These are phyloP conservation scores for Monascus purpureus DNA, from an alignment of 495 filamentous ascomycete species.

Conservation along the genomic window DNA sequence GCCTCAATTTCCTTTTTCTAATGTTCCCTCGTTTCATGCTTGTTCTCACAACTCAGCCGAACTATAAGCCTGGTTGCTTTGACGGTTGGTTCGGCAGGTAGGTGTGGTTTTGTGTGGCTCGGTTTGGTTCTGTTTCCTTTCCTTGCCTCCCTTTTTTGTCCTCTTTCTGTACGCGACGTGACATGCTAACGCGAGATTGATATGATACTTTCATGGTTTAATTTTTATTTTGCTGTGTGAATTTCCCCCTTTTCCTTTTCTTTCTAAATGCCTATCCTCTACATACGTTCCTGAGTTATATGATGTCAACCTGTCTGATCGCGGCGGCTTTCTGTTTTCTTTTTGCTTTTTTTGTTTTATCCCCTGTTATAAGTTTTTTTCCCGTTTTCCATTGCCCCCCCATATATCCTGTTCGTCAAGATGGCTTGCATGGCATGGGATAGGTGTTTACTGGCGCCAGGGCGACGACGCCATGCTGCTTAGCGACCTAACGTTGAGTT, in stretches of 20 bases:
- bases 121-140: too few species aligned
- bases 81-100: too few species aligned
- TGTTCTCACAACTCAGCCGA: too few species aligned
- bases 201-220: slow-evolving; percentile 11
- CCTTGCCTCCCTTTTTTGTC: slow-evolving; percentile 12
- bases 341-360: slow-evolving; percentile 8
- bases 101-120: too few species aligned
- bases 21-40: slow-evolving; percentile 9
- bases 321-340: slow-evolving; percentile 11
- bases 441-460: slow-evolving; percentile 31
- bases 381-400: neutral
- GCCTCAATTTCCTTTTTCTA: slow-evolving; percentile 11
- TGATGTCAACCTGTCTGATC: neutral
- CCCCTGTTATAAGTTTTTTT: slow-evolving; percentile 3
- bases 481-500: neutral
- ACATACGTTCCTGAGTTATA: neutral
- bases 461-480: slow-evolving; percentile 13
- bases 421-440: slow-evolving; percentile 29
- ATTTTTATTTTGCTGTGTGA: slow-evolving; percentile 7
- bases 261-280: slow-evolving; percentile 5
- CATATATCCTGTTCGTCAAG: neutral
- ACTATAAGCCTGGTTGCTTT: slow-evolving; percentile 33
- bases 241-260: slow-evolving; percentile 1
- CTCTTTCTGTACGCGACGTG: slow-evolving; percentile 7
- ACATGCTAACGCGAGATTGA: slow-evolving; percentile 16